These are phyloP conservation scores for California macrophylla DNA, from an alignment of 441 rosid genomes.

Conservation along the genomic window DNA sequence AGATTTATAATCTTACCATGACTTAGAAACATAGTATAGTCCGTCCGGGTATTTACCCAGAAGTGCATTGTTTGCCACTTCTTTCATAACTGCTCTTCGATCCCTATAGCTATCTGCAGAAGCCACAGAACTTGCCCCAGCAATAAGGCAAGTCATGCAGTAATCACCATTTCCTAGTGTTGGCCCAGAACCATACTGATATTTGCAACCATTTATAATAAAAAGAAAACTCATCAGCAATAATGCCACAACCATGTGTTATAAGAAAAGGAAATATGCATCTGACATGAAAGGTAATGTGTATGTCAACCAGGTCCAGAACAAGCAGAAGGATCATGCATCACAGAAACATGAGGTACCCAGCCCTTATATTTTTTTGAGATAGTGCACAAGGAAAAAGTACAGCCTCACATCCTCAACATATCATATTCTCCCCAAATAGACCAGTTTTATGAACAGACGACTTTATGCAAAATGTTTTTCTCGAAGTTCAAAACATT, in stretches of 20 bases:
- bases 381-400: neutral
- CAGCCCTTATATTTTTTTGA: neutral
- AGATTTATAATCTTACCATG: conserved; percentile 51
- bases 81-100: conserved; percentile 73
- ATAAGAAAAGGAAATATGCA: neutral
- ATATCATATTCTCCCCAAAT: neutral
- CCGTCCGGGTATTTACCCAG: conserved; percentile 61
- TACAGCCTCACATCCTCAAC: neutral
- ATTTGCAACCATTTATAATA: conserved; percentile 17
- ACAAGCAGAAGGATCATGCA: neutral
- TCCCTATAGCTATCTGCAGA: conserved; percentile 88
- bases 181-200: conserved; percentile 80
- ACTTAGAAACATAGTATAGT: conserved; percentile 59
- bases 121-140: conserved; percentile 59
- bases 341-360: neutral
- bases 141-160: conserved; percentile 72
- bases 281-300: neutral
- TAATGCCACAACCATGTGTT: conserved; percentile 13
- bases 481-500: neutral
- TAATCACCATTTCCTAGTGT: conserved; percentile 53
- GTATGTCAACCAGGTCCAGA: neutral
- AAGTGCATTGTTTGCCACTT: conserved; percentile 51
- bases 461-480: neutral
- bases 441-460: neutral
- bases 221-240: conserved; percentile 20